Base-by-base conservation (phyloP, 2,329 filamentous ascomycete genomes). In the Cucurbitaria berberidis region DNA sequence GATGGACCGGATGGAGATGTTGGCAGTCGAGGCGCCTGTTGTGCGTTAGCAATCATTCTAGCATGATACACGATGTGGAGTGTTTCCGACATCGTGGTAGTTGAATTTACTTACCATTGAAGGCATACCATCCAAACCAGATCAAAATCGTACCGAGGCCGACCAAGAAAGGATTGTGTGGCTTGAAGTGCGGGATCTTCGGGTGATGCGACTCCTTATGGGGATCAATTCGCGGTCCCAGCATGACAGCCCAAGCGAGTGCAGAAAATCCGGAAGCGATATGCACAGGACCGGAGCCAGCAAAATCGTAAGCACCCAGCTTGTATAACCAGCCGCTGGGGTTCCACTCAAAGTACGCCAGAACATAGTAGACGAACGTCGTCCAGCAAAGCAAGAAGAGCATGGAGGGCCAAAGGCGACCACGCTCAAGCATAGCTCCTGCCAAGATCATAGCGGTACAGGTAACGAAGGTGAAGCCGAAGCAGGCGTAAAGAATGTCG, bases 301-400 rank as follows among this genome's bases (percentile, higher is more conserved):
- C 88, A 64, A 90, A 91, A 74, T 91, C 89, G 62, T 90, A 83
- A 22, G 86, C 84, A 42, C 86, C 86, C 36, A 91, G 81, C 18
- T 83, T 82, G 74, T 81, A 87, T 24, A 89, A 81, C 87, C 88
- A 91, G 41, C 89, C 89, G 57, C 85, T 86, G 45, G 80, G 77
- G 74, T 90, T 91, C 89, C 88, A 91, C 40, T 89, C 90, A 84
- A 88, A 90, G 76, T 89, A 89, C 41, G 89, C 88, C 55, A 91
- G 53, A n/a, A 69, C 52, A n/a, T 73, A 72, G 51, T 74, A 72
- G 1, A 72, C 70, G 16, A 72, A 73, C 1, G 70, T 72, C 0
- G 68, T 72, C 70, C 69, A 73, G 49, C 65, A 72, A n/a, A 73
- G 60, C 29, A 73, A 34, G 43, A 73, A 74, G 3, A 74, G 48